Conservation (phyloP, 1,284 basidiomycete species). For the Ustanciosporium gigantosporum region DNA sequence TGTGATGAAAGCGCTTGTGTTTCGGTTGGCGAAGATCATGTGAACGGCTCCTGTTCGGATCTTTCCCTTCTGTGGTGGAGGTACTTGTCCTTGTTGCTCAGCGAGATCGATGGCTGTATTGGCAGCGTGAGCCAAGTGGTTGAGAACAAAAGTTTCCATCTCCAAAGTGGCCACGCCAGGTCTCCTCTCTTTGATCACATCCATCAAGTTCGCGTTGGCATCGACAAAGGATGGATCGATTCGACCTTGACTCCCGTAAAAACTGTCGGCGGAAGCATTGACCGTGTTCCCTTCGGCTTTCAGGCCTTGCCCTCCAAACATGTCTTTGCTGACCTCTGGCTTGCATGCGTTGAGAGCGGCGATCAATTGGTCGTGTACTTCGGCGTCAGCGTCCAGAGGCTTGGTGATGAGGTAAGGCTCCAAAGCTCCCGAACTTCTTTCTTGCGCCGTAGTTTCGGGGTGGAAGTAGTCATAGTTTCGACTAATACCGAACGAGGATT, state of each 20-base stretch:
- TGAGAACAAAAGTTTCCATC: constrained; percentile 60
- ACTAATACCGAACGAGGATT: constrained; percentile 70
- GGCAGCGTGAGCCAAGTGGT: constrained; percentile 47
- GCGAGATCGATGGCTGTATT: constrained; percentile 34
- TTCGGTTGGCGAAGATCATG: constrained; percentile 80
- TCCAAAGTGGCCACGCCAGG: constrained; percentile 64
- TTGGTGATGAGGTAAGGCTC: constrained; percentile 73
- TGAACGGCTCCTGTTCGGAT: constrained; percentile 78
- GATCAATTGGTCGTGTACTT: constrained; percentile 63
- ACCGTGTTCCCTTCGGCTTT: constrained; percentile 36
- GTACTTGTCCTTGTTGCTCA: constrained; percentile 3
- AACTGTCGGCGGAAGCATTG: constrained; percentile 63
- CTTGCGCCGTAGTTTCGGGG: constrained; percentile 17
- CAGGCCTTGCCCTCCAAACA: constrained; percentile 19
- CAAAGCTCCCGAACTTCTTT: constrained; percentile 15
- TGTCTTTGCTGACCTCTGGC: neutral
- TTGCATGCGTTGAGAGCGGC: constrained; percentile 17
- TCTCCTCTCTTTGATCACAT: constrained; percentile 63
- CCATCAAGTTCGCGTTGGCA: constrained; percentile 71
- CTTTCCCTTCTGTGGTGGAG: constrained; percentile 48
- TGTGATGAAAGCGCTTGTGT: constrained; percentile 75
- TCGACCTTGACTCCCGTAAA: constrained; percentile 82
- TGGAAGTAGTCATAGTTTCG: constrained; percentile 74
- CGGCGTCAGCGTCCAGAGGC: constrained; percentile 69
- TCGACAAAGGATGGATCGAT: constrained; percentile 75